These are phyloP conservation scores for Podaxis rugospora DNA, from an alignment of 768 basidiomycete species.

Conservation along the genomic window DNA sequence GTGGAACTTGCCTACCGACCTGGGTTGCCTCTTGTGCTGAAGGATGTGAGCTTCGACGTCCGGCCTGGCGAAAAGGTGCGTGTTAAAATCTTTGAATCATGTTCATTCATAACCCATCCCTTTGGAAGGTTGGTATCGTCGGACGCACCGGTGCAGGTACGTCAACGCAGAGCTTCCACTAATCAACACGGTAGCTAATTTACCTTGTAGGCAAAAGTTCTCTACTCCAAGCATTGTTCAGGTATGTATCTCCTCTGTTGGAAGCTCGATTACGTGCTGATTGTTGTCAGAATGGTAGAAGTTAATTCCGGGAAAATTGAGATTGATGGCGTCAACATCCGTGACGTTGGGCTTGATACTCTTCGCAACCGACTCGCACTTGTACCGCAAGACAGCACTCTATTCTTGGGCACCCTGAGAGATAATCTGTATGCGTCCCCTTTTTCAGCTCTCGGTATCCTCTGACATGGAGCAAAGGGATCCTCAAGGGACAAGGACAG, in stretches of 20 bases:
- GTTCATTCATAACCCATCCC: neutral
- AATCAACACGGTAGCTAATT: neutral
- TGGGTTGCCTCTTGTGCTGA: slow-evolving; percentile 62
- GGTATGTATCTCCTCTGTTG: slow-evolving; percentile 26
- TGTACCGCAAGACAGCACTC: slow-evolving; percentile 61
- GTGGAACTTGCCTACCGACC: slow-evolving; percentile 58
- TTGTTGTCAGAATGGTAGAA: slow-evolving; percentile 49
- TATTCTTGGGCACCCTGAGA: slow-evolving; percentile 49
- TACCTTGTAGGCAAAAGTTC: slow-evolving; percentile 47
- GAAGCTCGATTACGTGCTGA: neutral
- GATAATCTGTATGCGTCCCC: slow-evolving; percentile 33
- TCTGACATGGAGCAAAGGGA: slow-evolving; percentile 3
- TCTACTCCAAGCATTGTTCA: slow-evolving; percentile 51
- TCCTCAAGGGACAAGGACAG: slow-evolving; percentile 39
- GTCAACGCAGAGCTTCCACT: neutral
- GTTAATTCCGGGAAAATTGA: slow-evolving; percentile 50
- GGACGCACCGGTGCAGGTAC: slow-evolving; percentile 42
- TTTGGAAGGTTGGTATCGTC: slow-evolving; percentile 38
- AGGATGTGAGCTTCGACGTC: slow-evolving; percentile 52
- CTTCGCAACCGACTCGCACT: slow-evolving; percentile 54
- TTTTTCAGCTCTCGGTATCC: slow-evolving; percentile 14
- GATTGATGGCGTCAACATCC: slow-evolving; percentile 54
- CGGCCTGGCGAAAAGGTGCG: slow-evolving; percentile 61
- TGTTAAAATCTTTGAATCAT: neutral
- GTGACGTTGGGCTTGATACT: slow-evolving; percentile 47